phyloP scores from a whole-genome alignment of 768 basidiomycete species.

The Podaxis rugospora region DNA sequence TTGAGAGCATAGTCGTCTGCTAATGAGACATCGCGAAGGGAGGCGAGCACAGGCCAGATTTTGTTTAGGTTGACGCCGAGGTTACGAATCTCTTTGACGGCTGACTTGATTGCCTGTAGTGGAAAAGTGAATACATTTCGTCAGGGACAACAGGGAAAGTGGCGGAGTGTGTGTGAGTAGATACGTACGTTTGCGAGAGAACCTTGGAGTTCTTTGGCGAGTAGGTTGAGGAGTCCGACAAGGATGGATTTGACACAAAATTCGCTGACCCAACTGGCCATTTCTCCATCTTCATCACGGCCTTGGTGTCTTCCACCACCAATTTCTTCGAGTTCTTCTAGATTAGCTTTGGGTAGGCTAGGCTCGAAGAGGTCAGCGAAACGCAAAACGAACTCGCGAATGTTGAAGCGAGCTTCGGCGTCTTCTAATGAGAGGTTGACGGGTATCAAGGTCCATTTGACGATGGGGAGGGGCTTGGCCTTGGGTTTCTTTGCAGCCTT shows the following conservation, averaged over 20 bases:
- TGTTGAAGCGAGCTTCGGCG: conserved; percentile 58
- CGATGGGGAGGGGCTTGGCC: conserved; percentile 35
- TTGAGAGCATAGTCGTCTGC: background rate
- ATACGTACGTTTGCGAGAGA: conserved; percentile 31
- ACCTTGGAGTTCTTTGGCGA: conserved; percentile 39
- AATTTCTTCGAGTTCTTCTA: conserved; percentile 64
- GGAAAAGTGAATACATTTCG: conserved; percentile 10
- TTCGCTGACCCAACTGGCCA: conserved; percentile 61
- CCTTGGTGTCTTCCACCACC: conserved; percentile 25
- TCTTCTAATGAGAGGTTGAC: conserved; percentile 38
- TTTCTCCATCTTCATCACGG: conserved; percentile 35
- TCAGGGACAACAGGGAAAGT: background rate
- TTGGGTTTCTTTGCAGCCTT: conserved; percentile 22
- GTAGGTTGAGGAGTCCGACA: conserved; percentile 53
- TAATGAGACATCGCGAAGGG: background rate
- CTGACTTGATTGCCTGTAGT: conserved; percentile 35
- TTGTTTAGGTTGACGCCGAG: conserved; percentile 54
- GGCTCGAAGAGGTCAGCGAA: conserved; percentile 52
- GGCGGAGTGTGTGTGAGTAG: no score
- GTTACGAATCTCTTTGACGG: conserved; percentile 48
- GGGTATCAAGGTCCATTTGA: conserved; percentile 52
- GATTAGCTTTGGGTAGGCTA: conserved; percentile 34
- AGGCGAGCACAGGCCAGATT: conserved; percentile 54
- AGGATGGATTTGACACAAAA: conserved; percentile 59
- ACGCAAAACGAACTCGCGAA: conserved; percentile 71